phyloP scores from a whole-genome alignment of 495 filamentous ascomycete species.

The Neurospora terricola region DNA sequence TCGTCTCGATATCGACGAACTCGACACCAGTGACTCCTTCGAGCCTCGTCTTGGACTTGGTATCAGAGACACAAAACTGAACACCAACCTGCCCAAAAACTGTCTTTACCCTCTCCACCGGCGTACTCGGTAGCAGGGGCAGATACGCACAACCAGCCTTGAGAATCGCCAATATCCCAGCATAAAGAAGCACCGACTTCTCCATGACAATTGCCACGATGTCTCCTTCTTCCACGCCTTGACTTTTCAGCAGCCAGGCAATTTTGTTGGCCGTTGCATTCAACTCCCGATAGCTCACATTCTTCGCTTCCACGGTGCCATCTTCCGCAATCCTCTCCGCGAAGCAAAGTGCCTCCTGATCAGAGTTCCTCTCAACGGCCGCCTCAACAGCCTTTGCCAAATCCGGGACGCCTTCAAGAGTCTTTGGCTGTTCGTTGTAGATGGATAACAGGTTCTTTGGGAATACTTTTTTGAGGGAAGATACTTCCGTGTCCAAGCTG shows the following conservation, averaged over 20 bases:
- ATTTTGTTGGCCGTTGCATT: slow-evolving; percentile 54
- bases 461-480: slow-evolving; percentile 22
- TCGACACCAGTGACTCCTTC: slow-evolving; percentile 18
- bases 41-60: slow-evolving; percentile 8
- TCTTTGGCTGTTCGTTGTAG: slow-evolving; percentile 12
- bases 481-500: slow-evolving; percentile 23
- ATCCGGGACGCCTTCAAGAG: slow-evolving; percentile 16
- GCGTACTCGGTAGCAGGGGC: slow-evolving; percentile 56
- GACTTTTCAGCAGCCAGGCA: slow-evolving; percentile 43
- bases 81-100: slow-evolving; percentile 47
- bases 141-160: slow-evolving; percentile 69
- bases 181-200: slow-evolving; percentile 57
- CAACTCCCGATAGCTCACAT: slow-evolving; percentile 52
- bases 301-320: slow-evolving; percentile 17
- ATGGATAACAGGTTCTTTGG: slow-evolving; percentile 40
- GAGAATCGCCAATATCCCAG: slow-evolving; percentile 58
- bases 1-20: slow-evolving; percentile 26
- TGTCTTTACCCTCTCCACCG: slow-evolving; percentile 38
- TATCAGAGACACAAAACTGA: too few species aligned
- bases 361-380: slow-evolving; percentile 36
- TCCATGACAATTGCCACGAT: slow-evolving; percentile 61
- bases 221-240: slow-evolving; percentile 36
- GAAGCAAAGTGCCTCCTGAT: slow-evolving; percentile 51
- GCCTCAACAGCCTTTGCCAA: slow-evolving; percentile 46
- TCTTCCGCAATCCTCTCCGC: slow-evolving; percentile 30